Conservation (phyloP, 2,329 filamentous ascomycete genomes). For the Talaromyces pinophilus region DNA sequence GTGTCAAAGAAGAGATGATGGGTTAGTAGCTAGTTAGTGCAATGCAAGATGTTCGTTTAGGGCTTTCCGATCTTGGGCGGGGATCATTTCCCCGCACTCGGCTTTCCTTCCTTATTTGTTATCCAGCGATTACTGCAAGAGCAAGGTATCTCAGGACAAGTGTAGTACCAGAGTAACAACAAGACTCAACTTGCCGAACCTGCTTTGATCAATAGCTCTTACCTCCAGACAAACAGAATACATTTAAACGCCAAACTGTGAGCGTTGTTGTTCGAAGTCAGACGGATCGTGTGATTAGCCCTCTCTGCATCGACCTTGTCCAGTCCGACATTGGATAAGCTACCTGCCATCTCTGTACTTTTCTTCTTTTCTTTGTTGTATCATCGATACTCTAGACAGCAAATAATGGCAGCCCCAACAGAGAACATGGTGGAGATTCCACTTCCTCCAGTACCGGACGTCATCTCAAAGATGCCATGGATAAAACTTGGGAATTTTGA, state of each 20-base stretch:
- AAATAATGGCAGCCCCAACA: background rate
- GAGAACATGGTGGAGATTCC: conserved; percentile 10
- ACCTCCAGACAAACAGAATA: background rate
- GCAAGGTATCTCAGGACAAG: background rate
- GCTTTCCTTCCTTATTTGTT: conserved; percentile 4
- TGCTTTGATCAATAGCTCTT: background rate
- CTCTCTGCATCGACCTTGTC: background rate
- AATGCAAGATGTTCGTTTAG: background rate
- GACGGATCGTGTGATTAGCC: background rate
- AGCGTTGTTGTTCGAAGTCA: background rate
- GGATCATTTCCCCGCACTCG: background rate
- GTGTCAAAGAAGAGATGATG: background rate
- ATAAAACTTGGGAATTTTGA: conserved; percentile 30
- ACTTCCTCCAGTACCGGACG: conserved; percentile 17
- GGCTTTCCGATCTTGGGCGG: background rate
- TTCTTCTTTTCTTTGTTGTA: background rate
- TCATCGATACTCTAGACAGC: background rate
- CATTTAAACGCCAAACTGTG: background rate
- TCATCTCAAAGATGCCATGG: conserved; percentile 27
- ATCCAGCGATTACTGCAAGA: background rate
- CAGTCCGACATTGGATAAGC: background rate
- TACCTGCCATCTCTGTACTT: background rate
- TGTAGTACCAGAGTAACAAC: background rate
- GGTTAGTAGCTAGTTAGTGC: background rate
- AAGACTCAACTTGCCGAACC: background rate